Conservation (phyloP, 129 eudicot species). For the Arctium minus region DNA sequence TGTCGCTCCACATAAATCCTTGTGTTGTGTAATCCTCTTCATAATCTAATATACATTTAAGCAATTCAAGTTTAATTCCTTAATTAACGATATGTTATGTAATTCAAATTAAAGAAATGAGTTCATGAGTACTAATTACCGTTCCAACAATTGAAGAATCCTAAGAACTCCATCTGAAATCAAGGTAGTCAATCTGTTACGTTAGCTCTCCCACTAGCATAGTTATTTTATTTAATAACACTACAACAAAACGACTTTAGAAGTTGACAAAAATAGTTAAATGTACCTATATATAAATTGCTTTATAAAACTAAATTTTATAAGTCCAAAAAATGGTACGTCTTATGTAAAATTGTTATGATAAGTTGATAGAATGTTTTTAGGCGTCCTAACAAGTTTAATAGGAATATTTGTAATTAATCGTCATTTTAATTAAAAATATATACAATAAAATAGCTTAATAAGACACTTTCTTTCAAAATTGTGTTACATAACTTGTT, state of each 20-base stretch:
- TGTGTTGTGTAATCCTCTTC: constrained; percentile 45
- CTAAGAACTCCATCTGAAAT: constrained; percentile 62
- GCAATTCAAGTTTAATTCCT: neutral
- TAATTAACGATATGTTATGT: neutral
- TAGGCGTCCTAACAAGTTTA: neutral
- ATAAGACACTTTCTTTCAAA: neutral
- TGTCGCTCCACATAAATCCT: constrained; percentile 48
- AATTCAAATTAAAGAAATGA: neutral
- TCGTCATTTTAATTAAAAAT: too few relatives aligned
- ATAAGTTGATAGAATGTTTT: neutral
- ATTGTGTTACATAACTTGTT: neutral
- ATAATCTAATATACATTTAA: constrained; percentile 27
- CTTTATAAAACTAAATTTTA: neutral
- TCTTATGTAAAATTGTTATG: neutral
- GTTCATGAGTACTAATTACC: constrained; percentile 25
- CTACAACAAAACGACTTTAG: neutral
- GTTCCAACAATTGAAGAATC: constrained; percentile 41
- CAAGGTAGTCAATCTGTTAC: neutral
- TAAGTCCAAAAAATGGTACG: neutral
- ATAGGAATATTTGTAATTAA: too few relatives aligned
- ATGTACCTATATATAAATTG: neutral
- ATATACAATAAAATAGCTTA: too few relatives aligned
- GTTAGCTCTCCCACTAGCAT: neutral
- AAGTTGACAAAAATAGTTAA: neutral
- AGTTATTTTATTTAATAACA: neutral